Evolutionary conservation across 495 filamentous ascomycete genomes (phyloP).

Genomic region (Sabuloglossum arenarium): DNA sequence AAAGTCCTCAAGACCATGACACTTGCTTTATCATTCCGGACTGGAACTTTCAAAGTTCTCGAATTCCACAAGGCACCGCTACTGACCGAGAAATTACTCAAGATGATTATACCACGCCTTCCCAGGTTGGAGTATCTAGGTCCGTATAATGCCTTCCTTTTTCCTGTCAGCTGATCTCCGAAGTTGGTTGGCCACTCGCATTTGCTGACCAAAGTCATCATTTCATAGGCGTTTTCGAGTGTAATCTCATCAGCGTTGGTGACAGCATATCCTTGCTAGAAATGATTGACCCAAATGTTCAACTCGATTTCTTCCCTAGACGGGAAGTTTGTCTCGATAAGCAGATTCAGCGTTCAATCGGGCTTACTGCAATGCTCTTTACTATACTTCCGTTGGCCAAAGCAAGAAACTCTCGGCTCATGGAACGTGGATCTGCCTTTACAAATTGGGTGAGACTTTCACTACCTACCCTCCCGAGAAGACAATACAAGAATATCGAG

Average conservation of each 20-base stretch:
- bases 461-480: neutral
- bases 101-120: neutral
- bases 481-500: neutral
- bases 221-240: neutral
- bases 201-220: neutral
- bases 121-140: constrained; percentile 1
- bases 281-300: neutral
- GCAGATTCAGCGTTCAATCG: neutral
- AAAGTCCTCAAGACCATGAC: neutral
- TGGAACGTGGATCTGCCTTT: neutral
- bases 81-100: neutral
- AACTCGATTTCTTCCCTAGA: neutral
- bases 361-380: neutral
- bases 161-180: neutral
- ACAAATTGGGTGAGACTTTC: neutral
- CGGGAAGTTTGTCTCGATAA: neutral
- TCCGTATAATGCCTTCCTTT: neutral
- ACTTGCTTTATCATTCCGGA: neutral
- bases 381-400: neutral
- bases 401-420: neutral
- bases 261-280: neutral
- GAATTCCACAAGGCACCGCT: neutral
- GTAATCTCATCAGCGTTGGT: neutral
- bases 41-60: neutral
- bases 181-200: neutral